Evolutionary conservation across 495 filamentous ascomycete genomes (phyloP), one percentile per base, ranked within the genome.

Genomic region (Hyaloscypha bicolor): DNA sequence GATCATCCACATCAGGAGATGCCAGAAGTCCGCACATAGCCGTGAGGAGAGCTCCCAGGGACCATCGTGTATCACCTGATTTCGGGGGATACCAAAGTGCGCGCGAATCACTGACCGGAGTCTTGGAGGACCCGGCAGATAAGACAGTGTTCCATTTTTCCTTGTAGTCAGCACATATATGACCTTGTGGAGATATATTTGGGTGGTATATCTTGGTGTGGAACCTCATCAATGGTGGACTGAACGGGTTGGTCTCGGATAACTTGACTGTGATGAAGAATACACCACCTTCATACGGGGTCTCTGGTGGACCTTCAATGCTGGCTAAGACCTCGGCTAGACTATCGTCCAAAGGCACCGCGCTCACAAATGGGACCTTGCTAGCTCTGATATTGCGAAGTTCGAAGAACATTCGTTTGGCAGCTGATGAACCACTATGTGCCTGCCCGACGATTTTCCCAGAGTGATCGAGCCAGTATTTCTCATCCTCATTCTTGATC

Each of bases 21-120:
- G 66, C 67, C 30, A 72, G 62, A n/a, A 72, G 63, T 8, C 39
- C 58, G 45, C 70, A 72, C 14, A 72, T 6, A 16, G 62, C 70
- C 11, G 60, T 64, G 14, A 71, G 69, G 42, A 71, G 22, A 0
- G 69, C 60, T 14, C 69, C 69, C 11, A 62, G 29, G n/a, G 33
- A 21, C 33, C 53, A 60, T 42, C 21, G 55, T 3, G 19, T 52
- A 14, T 48, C 29, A n/a, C 8, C n/a, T 31, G 55, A 57, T 21
- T 48, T 66, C 19, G 25, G 14, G 6, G 25, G 30, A 37, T 57
- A 29, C 21, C 35, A 42, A 9, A 60, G 9, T 14, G 42, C 42
- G 9, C 16, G 1, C 11, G 42, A 35, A 37, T 60, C 57, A 4
- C 33, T 60, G 57, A 37, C 4, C 4, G 29, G 29, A 21, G 8